These are phyloP conservation scores for Linnemannia zychae DNA, from an alignment of 192 early-diverging fungal genomes.

Conservation along the genomic window DNA sequence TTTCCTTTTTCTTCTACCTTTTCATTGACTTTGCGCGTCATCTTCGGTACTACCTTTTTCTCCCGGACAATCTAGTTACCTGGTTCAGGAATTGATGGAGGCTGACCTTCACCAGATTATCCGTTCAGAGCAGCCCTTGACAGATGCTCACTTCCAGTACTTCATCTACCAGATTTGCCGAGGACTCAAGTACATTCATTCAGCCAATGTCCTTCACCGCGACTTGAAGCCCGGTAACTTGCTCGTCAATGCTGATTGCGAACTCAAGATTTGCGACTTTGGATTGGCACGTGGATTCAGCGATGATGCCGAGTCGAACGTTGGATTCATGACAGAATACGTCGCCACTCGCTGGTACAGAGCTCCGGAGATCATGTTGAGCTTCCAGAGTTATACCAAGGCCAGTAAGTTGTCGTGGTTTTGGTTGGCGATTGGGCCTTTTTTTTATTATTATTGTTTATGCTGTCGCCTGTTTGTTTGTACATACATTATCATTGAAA, in stretches of 20 bases:
- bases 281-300: conserved; percentile 95
- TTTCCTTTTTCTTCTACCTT: conserved; percentile 1
- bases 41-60: neutral
- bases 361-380: conserved; percentile 98
- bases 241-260: conserved; percentile 98
- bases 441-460: neutral
- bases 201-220: conserved; percentile 95
- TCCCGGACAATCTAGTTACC: conserved; percentile 63
- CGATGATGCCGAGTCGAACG: conserved; percentile 82
- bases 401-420: conserved; percentile 73
- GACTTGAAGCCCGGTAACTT: conserved; percentile 98
- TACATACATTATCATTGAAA: neutral
- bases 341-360: conserved; percentile 99
- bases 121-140: conserved; percentile 91
- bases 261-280: conserved; percentile 99
- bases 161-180: conserved; percentile 98
- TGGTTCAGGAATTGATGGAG: conserved; percentile 99
- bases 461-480: neutral
- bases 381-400: conserved; percentile 98
- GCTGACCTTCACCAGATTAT: conserved; percentile 99
- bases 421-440: neutral
- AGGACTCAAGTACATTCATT: conserved; percentile 99
- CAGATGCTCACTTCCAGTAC: conserved; percentile 98
- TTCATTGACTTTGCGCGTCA: neutral
- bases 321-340: conserved; percentile 99